Conservation (phyloP, 139 green algal genomes). For the Volvox africanus region DNA sequence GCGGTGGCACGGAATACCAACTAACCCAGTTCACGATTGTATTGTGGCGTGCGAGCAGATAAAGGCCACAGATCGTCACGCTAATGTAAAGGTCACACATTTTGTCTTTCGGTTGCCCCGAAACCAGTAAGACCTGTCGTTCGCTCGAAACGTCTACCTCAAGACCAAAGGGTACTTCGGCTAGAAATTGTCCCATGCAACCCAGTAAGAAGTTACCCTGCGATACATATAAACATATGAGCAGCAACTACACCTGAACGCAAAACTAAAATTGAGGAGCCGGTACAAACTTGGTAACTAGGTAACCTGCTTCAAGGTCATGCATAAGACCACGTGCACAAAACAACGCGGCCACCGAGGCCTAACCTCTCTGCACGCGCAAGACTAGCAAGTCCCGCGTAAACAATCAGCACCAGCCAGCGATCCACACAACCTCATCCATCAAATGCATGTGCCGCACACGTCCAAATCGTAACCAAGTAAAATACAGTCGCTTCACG, state of each 20-base stretch:
- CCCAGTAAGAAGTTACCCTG: neutral
- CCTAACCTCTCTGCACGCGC: neutral
- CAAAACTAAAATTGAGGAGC: neutral
- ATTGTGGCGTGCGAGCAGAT: too few relatives aligned
- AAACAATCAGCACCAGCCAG: neutral
- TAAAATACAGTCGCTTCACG: neutral
- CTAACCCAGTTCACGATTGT: too few relatives aligned
- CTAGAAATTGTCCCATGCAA: too few relatives aligned
- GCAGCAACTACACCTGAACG: neutral
- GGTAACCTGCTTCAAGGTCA: conserved; percentile 1
- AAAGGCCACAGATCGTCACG: too few relatives aligned
- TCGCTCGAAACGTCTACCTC: neutral
- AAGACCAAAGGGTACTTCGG: too few relatives aligned
- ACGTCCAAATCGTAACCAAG: too few relatives aligned
- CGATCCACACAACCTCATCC: neutral
- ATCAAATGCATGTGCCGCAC: neutral
- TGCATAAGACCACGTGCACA: neutral
- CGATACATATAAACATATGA: neutral
- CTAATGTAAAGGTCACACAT: too few relatives aligned
- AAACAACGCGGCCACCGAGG: neutral
- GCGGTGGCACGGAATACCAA: too few relatives aligned
- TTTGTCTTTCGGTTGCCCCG: neutral
- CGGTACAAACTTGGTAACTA: neutral
- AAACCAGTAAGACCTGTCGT: neutral
- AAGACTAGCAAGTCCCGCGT: neutral